Evolutionary conservation across 2,329 filamentous ascomycete species (phyloP), one percentile per base, ranked within the genome.

Genomic region (Alternaria novae-zelandiae): DNA sequence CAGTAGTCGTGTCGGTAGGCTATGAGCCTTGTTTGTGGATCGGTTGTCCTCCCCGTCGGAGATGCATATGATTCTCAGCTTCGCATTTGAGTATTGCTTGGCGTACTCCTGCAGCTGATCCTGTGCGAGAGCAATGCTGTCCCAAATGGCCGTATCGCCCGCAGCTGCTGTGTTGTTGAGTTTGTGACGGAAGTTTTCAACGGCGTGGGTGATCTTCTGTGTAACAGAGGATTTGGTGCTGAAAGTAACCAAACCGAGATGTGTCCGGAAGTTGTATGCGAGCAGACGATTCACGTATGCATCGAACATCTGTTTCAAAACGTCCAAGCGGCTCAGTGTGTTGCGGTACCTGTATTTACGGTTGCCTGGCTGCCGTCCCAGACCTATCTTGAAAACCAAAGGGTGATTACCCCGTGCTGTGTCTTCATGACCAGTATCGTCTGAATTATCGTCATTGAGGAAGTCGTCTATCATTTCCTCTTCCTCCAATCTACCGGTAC

Each of bases 1-100:
- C 13, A 70, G 50, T 1, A 79, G 60, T 6, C 57, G 30, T 23
- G 62, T 70, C n/a, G 67, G 70, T 13, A 81, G 56, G 6, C 71
- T 65, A 10, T 70, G 54, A 2, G 66, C 54, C 73, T 69, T 75
- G 32, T 36, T 36, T 0, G 0, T 36, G 2, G 32, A 36, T 36
- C 7, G 7, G 7, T 36, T 36, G 15, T 36, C 32, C 2, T n/a
- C 32, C 4, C 32, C 32, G 4, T 36, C 32, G 2, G 32, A 36
- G 15, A 36, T 36, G 15, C 7, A 9, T 4, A 36, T 5, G 32
- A 36, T n/a, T 36, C 32, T 36, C 13, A 36, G 7, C 2, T 9
- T 36, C 15, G 32, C 32, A n/a, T 5, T n/a, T 9, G 32, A 4
- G 32, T 36, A 36, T 5, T 36, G 32, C 7, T n/a, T 36, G 3